These are phyloP conservation scores for Monosporascus cannonballus DNA, from an alignment of 2,329 filamentous ascomycete species.

Conservation along the genomic window DNA sequence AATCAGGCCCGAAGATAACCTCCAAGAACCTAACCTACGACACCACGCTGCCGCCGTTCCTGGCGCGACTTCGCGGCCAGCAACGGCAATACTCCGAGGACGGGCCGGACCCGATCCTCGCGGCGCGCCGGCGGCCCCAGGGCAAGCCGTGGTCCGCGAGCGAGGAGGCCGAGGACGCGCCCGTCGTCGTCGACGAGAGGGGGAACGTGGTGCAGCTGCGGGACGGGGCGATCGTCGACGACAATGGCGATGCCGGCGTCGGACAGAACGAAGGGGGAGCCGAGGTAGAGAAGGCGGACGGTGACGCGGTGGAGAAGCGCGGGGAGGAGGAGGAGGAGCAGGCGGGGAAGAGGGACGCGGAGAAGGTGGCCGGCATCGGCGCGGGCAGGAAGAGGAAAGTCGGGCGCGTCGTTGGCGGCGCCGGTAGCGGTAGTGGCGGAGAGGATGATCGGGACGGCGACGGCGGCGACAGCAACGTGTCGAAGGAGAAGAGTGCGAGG, in stretches of 20 bases:
- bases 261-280: conserved; percentile 18
- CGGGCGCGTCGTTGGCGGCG: conserved; percentile 41
- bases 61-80: conserved; percentile 50
- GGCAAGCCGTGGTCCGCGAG: conserved; percentile 51
- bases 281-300: conserved; percentile 18
- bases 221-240: conserved; percentile 21
- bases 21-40: conserved; percentile 66
- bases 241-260: conserved; percentile 27
- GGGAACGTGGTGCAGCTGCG: conserved; percentile 55
- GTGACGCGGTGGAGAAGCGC: conserved; percentile 13
- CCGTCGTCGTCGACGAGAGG: conserved; percentile 67
- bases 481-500: conserved; percentile 2
- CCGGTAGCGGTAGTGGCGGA: conserved; percentile 26
- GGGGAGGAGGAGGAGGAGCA: conserved; percentile 19
- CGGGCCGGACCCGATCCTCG: conserved; percentile 47
- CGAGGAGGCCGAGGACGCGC: conserved; percentile 70
- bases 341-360: conserved; percentile 21
- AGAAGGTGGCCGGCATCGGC: conserved; percentile 35
- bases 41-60: conserved; percentile 53
- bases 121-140: conserved; percentile 40
- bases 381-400: conserved; percentile 49
- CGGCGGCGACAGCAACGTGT: conserved; percentile 2
- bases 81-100: conserved; percentile 39
- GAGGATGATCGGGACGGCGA: conserved; percentile 21
- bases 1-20: conserved; percentile 49